Conservation (phyloP, 225 moss, liverwort and hornwort genomes). For the Straminergon stramineum region DNA sequence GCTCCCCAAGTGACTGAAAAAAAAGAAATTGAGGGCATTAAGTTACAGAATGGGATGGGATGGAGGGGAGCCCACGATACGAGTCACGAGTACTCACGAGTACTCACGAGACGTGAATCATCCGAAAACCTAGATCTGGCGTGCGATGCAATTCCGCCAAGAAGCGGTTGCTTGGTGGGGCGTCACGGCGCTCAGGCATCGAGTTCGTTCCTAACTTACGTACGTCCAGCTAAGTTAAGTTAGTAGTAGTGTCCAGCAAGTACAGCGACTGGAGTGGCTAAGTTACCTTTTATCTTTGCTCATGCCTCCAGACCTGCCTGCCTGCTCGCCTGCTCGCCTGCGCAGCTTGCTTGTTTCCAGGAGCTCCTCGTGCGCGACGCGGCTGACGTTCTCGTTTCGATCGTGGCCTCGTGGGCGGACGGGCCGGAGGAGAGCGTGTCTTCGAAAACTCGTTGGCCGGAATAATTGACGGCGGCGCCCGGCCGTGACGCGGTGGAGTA, state of each 20-base stretch:
- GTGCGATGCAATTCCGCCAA: neutral
- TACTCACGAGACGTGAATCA: neutral
- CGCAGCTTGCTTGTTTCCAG: neutral
- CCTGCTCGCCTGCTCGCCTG: neutral
- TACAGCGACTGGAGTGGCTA: neutral
- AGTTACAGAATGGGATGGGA: neutral
- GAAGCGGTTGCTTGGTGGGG: neutral
- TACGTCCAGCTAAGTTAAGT: no score
- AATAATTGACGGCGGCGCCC: neutral
- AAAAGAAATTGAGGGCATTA: neutral
- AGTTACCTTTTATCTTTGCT: neutral
- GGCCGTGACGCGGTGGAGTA: constrained; percentile 7
- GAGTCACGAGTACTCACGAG: no score
- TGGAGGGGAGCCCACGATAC: neutral
- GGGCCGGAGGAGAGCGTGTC: neutral
- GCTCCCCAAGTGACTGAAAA: neutral
- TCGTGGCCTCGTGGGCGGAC: neutral
- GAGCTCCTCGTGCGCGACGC: neutral
- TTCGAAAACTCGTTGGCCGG: neutral
- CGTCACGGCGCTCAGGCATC: neutral
- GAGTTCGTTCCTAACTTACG: neutral
- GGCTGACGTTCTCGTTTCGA: neutral
- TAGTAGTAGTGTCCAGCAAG: neutral
- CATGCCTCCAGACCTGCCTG: neutral
- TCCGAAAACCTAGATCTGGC: neutral